Base-by-base conservation (phyloP, 768 basidiomycete species). In the Mycena polygramma region DNA sequence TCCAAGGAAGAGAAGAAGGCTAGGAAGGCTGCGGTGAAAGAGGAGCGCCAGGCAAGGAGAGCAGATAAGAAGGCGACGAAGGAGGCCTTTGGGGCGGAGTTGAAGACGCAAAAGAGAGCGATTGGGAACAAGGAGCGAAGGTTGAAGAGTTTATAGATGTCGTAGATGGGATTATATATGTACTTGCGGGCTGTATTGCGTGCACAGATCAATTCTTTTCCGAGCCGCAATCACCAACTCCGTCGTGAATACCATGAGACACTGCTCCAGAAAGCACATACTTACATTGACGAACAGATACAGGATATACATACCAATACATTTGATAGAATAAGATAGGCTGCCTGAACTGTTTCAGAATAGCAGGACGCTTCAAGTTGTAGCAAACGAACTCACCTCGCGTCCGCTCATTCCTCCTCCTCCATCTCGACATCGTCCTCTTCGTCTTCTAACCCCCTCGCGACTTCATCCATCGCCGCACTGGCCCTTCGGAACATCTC, bases 1-100 rank as follows among this genome's bases (percentile, higher is more conserved):
- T 87, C 90, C 0, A 86, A 86, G 70, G 93, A 93, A 70, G 92
- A 89, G 58, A 95, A 91, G 78, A 92, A 86, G 74, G 85, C 86
- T 0, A 86, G 94, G 36, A 95, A 95, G 78, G 83, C 87, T 30
- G 90, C 88, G 4, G 86, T 91, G 7, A 95, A 93, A 76, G 83
- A 81, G 2, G 90, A 90, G 61, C 87, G 90, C 57, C 92, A 92
- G 76, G 77, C 78, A 26, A 88, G 94, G 45, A 85, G 93, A 60
- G 80, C 78, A 17, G 89, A 91, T 69, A 95, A 94, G 80, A 94
- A 91, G 75, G 80, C 81, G 7, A 89, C 79, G 35, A 90, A 89
- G 72, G 90, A 92, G 62, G 81, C 87, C 70, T 95, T 92, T 75
- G 83, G 82, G 17, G 81, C 82, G 6, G 94, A 94, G 75, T 82